Evolutionary conservation across 352 stramenopile species (phyloP).

Genomic region (Elongisporangium undulatum): DNA sequence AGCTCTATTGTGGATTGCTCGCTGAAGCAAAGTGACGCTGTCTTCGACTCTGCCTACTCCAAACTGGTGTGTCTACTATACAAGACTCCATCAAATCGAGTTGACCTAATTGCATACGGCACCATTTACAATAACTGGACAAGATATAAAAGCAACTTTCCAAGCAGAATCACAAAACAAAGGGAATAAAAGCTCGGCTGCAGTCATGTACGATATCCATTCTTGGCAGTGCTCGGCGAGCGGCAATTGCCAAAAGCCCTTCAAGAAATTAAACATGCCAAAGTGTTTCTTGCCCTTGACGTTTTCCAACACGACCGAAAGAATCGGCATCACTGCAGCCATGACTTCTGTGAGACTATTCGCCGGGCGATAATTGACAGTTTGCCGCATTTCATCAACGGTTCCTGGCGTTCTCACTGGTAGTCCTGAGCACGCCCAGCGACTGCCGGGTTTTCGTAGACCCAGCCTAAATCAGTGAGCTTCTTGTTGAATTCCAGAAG

Average conservation of each 20-base stretch:
- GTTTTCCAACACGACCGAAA: constrained; percentile 6
- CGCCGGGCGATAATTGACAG: constrained; percentile 7
- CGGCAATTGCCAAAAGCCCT: constrained; percentile 16
- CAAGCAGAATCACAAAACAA: no score
- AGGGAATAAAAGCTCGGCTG: no score
- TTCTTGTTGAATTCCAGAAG: constrained; percentile 10
- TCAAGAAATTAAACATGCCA: constrained; percentile 11
- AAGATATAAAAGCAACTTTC: no score
- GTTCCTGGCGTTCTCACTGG: constrained; percentile 1
- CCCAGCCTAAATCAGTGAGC: constrained; percentile 1
- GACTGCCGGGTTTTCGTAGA: constrained; percentile 8
- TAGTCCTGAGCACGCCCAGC: constrained; percentile 6
- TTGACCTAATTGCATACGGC: no score
- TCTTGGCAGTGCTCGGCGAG: constrained; percentile 13
- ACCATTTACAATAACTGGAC: no score
- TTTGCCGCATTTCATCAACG: constrained; percentile 1
- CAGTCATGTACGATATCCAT: constrained; percentile 21
- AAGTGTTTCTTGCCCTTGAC: background rate
- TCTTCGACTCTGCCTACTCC: no score
- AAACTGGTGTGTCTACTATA: no score
- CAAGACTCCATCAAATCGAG: no score
- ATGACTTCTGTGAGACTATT: constrained; percentile 7
- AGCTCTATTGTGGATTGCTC: no score
- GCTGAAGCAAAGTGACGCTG: no score
- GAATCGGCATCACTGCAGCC: constrained; percentile 10